A percentile compares a stretch with the other conserved stretches of the same genome.
phyloP scores from a whole-genome alignment of 495 filamentous ascomycete genomes.

The Penicillium macrosclerotiorum region DNA sequence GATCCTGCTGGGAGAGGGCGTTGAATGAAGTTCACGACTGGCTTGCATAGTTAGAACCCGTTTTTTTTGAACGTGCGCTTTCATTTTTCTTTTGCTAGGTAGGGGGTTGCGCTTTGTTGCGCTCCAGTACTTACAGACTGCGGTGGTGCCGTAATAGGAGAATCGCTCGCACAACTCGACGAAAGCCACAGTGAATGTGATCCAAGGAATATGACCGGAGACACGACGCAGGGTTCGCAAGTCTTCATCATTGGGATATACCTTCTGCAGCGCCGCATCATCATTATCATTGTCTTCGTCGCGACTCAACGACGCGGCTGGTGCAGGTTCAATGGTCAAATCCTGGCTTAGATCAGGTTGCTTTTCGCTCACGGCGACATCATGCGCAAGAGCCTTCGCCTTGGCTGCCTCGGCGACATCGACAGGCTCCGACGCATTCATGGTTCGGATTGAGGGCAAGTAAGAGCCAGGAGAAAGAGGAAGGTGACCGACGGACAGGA shows the following conservation, averaged over 20 bases:
- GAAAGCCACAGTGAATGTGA: slow-evolving; percentile 66
- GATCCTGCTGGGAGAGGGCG: slow-evolving; percentile 58
- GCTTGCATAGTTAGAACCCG: not conserved
- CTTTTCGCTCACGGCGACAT: slow-evolving; percentile 17
- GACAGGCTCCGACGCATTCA: slow-evolving; percentile 32
- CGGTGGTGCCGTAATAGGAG: slow-evolving; percentile 75
- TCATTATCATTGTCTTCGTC: slow-evolving; percentile 9
- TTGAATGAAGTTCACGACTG: slow-evolving; percentile 67
- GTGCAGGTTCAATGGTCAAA: slow-evolving; percentile 10
- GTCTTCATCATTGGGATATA: slow-evolving; percentile 58
- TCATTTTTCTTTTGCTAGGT: too few relatives aligned
- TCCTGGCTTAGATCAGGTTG: slow-evolving; percentile 5
- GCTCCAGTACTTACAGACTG: slow-evolving; percentile 67
- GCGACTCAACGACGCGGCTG: not conserved
- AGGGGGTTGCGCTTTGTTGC: too few relatives aligned
- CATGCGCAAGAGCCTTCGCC: slow-evolving; percentile 21
- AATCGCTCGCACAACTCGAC: slow-evolving; percentile 78
- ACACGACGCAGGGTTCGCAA: slow-evolving; percentile 61
- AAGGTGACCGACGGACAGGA: slow-evolving; percentile 4
- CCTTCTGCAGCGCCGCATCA: slow-evolving; percentile 18
- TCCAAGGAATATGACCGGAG: slow-evolving; percentile 62
- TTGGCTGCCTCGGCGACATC: slow-evolving; percentile 31
- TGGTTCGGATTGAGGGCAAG: slow-evolving; percentile 16
- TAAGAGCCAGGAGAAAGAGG: not conserved
- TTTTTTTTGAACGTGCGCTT: not conserved